Base-by-base conservation (phyloP, 345 rosid species). In the Salix udensis region DNA sequence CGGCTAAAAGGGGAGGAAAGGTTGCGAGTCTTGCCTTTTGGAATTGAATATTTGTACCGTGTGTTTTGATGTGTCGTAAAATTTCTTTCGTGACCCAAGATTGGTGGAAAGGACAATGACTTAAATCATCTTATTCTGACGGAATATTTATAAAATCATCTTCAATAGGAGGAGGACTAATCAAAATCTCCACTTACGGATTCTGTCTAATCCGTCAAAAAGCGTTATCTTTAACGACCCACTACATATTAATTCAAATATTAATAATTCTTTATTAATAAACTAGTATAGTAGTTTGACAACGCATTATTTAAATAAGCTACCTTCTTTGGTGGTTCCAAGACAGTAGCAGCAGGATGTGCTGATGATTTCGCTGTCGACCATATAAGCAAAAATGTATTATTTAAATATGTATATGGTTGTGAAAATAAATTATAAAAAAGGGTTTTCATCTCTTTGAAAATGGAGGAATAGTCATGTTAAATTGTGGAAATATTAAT, bases 141-240 rank as follows among this genome's bases (percentile, higher is more conserved):
- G 36, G 36, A 34, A 34, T 34, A 36, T 36, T 5, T 36, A 36
- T 1, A 36, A 36, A 36, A 36, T 36, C 1, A 34, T 34, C 36
- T 34, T 34, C 36, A 34, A 4, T 5, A 42, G 36, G 44, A 42
- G 36, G 44, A 40, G 60, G 18, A 50, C 61, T 67, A 28, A 40
- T 16, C 78, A 84, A 55, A 76, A 84, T 76, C 84, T 67, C 61
- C 36, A 52, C 24, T 68, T 40, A 31, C 37, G 76, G 78, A 76
- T 82, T 23, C 71, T 76, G 68, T 76, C 73, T 72, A 37, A 31
- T 72, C 78, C 76, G 72, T 72, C 42, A 73, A n/a, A 65, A 65
- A 64, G 78, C 46, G 61, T 61, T 31, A 68, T 84, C 79, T 39
- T 7, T 42, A 31, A 68, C 28, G 71, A 23, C 15, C 76, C 72